These are phyloP conservation scores for Solanum habrochaites DNA, from an alignment of 257 asterid species.

Conservation along the genomic window DNA sequence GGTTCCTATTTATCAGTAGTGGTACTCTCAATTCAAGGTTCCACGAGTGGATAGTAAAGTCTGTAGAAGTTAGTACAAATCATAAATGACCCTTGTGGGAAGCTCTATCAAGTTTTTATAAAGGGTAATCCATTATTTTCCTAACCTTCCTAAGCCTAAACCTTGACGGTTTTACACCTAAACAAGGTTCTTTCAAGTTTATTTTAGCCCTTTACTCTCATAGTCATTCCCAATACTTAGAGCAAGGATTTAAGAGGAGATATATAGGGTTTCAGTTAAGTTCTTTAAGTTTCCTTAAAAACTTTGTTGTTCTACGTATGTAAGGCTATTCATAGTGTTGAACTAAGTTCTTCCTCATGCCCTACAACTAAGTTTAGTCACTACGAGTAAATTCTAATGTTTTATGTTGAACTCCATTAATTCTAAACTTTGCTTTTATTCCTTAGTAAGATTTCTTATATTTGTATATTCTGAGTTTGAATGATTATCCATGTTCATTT, in stretches of 20 bases:
- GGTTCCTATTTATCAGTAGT: too few relatives aligned
- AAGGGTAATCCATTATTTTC: background rate
- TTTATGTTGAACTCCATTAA: background rate
- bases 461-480: background rate
- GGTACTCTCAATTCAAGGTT: too few relatives aligned
- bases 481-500: background rate
- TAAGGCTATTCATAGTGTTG: background rate
- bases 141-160: background rate
- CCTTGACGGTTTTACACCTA: background rate
- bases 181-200: background rate
- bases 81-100: too few relatives aligned
- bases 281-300: background rate
- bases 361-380: background rate
- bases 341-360: background rate
- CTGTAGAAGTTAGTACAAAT: too few relatives aligned
- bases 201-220: background rate
- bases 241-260: background rate
- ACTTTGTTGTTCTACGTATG: background rate
- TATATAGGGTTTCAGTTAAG: background rate
- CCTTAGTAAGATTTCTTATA: background rate
- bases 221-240: background rate
- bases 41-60: too few relatives aligned
- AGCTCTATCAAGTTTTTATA: too few relatives aligned
- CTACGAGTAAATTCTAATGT: background rate
- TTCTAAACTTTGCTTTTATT: too few relatives aligned